Evolutionary conservation across 805 yeast genomes (phyloP).

Genomic region (Geotrichum ghanense): DNA sequence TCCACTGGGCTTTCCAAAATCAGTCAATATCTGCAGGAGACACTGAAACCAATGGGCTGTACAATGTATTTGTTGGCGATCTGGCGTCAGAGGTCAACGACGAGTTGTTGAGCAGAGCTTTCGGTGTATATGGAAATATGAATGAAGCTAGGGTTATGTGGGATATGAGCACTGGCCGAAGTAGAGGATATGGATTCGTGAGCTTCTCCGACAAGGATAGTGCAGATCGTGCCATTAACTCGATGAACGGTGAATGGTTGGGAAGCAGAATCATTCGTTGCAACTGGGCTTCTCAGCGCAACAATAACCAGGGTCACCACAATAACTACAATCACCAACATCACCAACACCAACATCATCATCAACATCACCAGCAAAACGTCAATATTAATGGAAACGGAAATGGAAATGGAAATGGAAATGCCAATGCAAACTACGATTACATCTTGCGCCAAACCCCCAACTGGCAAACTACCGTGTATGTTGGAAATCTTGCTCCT

Average conservation of each 20-base stretch:
- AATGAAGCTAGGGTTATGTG: conserved; percentile 90
- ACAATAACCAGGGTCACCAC: conserved; percentile 16
- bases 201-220: conserved; percentile 55
- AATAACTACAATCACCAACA: neutral
- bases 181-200: conserved; percentile 85
- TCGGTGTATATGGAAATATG: conserved; percentile 45
- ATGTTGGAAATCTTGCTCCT: conserved; percentile 76
- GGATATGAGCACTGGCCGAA: conserved; percentile 91
- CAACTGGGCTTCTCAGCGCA: conserved; percentile 80
- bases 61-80: conserved; percentile 79
- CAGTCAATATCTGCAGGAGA: conserved; percentile 44
- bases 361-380: conserved; percentile 6
- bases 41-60: conserved; percentile 31
- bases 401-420: conserved; percentile 8
- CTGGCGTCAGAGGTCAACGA: conserved; percentile 74
- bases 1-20: conserved; percentile 80
- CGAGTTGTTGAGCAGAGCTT: conserved; percentile 49
- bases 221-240: conserved; percentile 60
- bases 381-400: conserved; percentile 6
- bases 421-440: conserved; percentile 49
- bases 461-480: conserved; percentile 74
- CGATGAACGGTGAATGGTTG: conserved; percentile 64
- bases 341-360: conserved; percentile 9
- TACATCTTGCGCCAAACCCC: conserved; percentile 69
- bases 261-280: conserved; percentile 71